Evolutionary conservation across 257 asterid genomes (phyloP), one percentile per base, ranked within the genome.

Genomic region (Mentha longifolia): DNA sequence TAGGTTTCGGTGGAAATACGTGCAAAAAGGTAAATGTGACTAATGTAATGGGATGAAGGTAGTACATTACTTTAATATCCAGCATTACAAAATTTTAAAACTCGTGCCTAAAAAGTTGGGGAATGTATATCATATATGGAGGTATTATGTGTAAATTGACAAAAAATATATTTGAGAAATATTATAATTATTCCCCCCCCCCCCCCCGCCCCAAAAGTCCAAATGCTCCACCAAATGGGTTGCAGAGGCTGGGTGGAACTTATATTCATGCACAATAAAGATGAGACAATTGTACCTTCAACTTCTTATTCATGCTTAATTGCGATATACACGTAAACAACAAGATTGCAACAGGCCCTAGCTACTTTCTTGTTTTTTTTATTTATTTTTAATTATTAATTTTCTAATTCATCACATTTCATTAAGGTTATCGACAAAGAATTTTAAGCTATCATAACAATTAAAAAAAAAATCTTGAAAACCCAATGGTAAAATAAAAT

Each of bases 191-290:
- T n/a, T n/a, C n/a, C n/a, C n/a, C n/a, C n/a, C n/a, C n/a, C n/a
- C n/a, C n/a, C n/a, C n/a, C 25, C 25, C 25, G 1, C 42, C 7
- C 68, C 63, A 17, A 69, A 67, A 78, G 62, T 70, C 72, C 59
- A 74, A 74, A 67, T 81, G 82, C 73, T 77, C 50, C 31, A 67
- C 37, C 69, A 41, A 46, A 77, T 69, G 82, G 88, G 85, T 58
- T 45, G 65, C 89, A 83, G 79, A n/a, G 62, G 67, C 74, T 74
- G 70, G 73, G 71, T 78, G 75, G 78, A 58, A 22, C 67, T 79
- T 77, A 28, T 59, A 58, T 78, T 82, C 81, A 42, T 85, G 91
- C 79, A 71, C 80, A 75, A 76, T 76, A 89, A 89, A 89, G 94
- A 79, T 55, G 85, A 73, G 92, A 85, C 96, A 85, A 56, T 43